phyloP scores from a whole-genome alignment of 768 basidiomycete species.

The Tephrocybe sp. region DNA sequence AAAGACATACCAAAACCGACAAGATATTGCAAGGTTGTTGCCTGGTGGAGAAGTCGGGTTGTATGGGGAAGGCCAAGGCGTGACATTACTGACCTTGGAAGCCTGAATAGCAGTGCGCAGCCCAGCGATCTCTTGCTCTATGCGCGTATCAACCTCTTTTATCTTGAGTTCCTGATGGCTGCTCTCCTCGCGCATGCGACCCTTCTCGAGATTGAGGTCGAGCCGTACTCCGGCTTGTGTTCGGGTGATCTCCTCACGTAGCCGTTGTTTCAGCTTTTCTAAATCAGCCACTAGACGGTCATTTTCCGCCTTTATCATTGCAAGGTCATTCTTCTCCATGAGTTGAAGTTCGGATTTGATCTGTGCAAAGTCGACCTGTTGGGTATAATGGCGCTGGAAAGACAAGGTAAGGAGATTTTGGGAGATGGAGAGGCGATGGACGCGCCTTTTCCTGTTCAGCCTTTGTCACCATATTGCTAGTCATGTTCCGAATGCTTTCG shows the following conservation, averaged over 20 bases:
- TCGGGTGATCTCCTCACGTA: conserved; percentile 88
- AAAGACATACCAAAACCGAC: conserved; percentile 76
- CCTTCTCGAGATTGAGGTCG: conserved; percentile 96
- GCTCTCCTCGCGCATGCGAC: conserved; percentile 91
- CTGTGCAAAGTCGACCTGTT: conserved; percentile 96
- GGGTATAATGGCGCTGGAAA: conserved; percentile 82
- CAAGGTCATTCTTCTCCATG: conserved; percentile 95
- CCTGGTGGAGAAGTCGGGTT: conserved; percentile 38
- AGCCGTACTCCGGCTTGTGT: conserved; percentile 93
- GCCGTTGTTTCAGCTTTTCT: conserved; percentile 91
- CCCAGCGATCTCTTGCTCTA: conserved; percentile 93
- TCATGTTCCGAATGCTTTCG: conserved; percentile 96
- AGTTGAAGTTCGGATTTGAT: conserved; percentile 95
- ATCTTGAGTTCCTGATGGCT: conserved; percentile 93
- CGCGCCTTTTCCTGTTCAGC: conserved; percentile 94
- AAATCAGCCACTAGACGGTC: conserved; percentile 91
- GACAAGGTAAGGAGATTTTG: neutral
- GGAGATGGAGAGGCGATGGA: neutral
- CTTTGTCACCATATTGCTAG: conserved; percentile 93
- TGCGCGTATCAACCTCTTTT: conserved; percentile 95
- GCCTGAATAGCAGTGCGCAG: conserved; percentile 82
- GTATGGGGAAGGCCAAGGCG: neutral
- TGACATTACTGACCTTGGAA: conserved; percentile 58
- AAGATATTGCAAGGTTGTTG: conserved; percentile 83
- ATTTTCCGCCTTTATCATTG: conserved; percentile 94